A percentile compares a stretch with the other conserved stretches of the same genome.
Conservation (phyloP, 768 basidiomycete genomes). For the Suillus fuscotomentosus region DNA sequence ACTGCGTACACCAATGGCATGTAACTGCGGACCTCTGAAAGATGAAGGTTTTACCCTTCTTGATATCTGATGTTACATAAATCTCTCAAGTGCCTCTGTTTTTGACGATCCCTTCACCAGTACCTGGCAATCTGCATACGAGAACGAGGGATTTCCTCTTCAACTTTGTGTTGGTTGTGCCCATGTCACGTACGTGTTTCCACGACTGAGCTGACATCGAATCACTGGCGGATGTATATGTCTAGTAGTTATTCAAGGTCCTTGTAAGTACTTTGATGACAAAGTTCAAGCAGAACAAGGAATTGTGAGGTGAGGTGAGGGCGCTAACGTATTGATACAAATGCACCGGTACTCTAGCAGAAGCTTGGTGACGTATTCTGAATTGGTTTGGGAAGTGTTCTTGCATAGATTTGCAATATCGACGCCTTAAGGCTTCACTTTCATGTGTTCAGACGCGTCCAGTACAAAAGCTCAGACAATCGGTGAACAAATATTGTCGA, state of each 20-base stretch:
- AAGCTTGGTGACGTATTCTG: background rate
- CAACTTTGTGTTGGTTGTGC: background rate
- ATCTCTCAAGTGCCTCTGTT: background rate
- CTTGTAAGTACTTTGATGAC: background rate
- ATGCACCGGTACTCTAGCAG: background rate
- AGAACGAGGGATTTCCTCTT: background rate
- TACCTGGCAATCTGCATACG: background rate
- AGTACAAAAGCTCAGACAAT: background rate
- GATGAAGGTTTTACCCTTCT: background rate
- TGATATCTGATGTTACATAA: background rate
- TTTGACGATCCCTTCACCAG: background rate
- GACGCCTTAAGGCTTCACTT: background rate
- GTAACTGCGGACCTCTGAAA: background rate
- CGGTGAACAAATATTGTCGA: background rate
- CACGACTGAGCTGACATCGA: background rate
- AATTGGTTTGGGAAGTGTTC: background rate
- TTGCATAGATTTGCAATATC: background rate
- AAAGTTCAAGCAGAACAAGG: background rate
- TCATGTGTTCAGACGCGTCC: background rate
- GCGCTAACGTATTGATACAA: background rate
- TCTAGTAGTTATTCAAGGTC: background rate
- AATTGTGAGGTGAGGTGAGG: background rate
- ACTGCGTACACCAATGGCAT: slow-evolving; percentile 22
- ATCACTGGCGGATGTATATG: background rate
- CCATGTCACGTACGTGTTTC: background rate